Evolutionary conservation across 192 early-diverging fungal genomes (phyloP), one percentile per base, ranked within the genome.

Genomic region (Backusella sp.): DNA sequence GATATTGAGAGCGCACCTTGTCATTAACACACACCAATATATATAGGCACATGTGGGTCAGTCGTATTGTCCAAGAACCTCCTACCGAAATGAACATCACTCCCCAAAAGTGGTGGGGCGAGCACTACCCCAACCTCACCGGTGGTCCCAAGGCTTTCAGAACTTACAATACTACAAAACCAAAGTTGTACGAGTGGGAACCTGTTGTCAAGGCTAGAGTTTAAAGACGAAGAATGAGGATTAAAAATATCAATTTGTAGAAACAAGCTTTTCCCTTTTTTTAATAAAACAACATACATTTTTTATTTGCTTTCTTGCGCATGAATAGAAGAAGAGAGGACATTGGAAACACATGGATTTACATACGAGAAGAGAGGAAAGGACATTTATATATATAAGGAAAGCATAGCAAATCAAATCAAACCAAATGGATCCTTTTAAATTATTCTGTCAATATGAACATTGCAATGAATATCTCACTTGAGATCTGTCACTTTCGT

Each of bases 91-190:
- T 73, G 67, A 74, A 73, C 65, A 35, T 80, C n/a, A 0, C 73
- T 37, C 65, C 73, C 26, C 67, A 72, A 56, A 85, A 83, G 53
- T 85, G 71, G 52, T 68, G 71, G 68, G 73, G 70, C 28, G 42
- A 70, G 6, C 70, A 73, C 46, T 77, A 71, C 37, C 73, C 73
- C 36, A 80, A 80, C 74, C 70, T 74, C 44, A 68, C 84, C 21
- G 83, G 80, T 26, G 74, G 76, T 34, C 72, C 32, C 52, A 70
- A 79, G 77, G 88, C 88, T 32, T 90, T 76, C 81, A 88, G 80
- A 77, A 76, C 88, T 14, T 90, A 89, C 83, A 89, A 84, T 68
- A 90, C 89, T 65, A 89, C 87, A 37, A 79, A 73, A 75, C 69
- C 87, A 21, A 90, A 90, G 79, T 70, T 88, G 56, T 66, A 77